A percentile compares a stretch with the other conserved stretches of the same genome.
Conservation (phyloP, 1,284 basidiomycete genomes). For the Neonothopanus nambi region DNA sequence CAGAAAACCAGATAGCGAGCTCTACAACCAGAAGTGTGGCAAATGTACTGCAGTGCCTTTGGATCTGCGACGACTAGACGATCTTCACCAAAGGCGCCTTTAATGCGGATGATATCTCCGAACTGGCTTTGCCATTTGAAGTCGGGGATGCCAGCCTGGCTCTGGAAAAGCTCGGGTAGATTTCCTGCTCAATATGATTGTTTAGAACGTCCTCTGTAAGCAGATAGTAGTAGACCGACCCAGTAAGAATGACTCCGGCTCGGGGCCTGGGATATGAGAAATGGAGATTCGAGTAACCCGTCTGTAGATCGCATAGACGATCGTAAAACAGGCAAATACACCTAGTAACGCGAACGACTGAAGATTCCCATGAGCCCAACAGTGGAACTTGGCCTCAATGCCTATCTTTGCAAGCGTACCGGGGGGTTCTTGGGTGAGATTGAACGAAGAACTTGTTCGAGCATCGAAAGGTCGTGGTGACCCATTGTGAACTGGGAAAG, state of each 20-base stretch:
- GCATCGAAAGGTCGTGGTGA: too few species aligned
- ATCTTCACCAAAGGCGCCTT: conserved; percentile 38
- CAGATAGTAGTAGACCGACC: conserved; percentile 26
- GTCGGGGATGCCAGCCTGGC: conserved; percentile 49
- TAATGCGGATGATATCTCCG: conserved; percentile 50
- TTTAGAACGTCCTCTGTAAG: not conserved
- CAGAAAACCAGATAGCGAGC: not conserved
- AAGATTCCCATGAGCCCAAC: not conserved
- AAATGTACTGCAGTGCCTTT: conserved; percentile 47
- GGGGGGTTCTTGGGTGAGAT: too few species aligned
- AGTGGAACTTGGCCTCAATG: too few species aligned
- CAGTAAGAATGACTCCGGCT: conserved; percentile 40
- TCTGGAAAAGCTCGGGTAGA: conserved; percentile 49
- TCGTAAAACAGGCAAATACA: not conserved
- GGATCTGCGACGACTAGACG: conserved; percentile 45
- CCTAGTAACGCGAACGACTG: not conserved
- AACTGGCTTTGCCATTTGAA: conserved; percentile 50
- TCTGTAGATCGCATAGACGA: not conserved
- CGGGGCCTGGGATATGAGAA: conserved; percentile 40
- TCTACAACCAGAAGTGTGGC: conserved; percentile 40
- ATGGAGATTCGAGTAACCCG: conserved; percentile 34
- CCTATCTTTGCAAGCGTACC: too few species aligned
- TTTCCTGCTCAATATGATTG: conserved; percentile 38
- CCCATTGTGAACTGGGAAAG: too few species aligned
- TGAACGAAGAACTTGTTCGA: too few species aligned